These are phyloP conservation scores for Cerioporus squamosus DNA, from an alignment of 1,284 basidiomycete genomes.

Conservation along the genomic window DNA sequence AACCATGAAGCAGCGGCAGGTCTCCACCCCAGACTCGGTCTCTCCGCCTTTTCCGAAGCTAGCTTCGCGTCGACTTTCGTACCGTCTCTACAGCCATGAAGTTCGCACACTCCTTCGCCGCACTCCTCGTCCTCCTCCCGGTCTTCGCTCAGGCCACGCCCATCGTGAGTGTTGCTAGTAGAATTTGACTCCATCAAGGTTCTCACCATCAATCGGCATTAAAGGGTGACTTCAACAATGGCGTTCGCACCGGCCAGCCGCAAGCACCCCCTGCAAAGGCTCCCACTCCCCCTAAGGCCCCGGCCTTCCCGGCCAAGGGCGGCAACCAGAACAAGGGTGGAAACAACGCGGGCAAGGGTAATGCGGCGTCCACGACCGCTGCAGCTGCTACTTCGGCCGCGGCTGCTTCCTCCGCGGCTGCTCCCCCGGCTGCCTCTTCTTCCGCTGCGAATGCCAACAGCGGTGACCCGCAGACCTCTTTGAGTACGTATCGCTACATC, in stretches of 20 bases:
- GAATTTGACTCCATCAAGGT: not conserved
- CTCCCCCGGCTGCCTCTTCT: constrained; percentile 22
- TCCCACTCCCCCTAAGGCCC: constrained; percentile 1
- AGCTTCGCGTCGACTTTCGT: constrained; percentile 31
- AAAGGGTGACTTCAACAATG: constrained; percentile 1
- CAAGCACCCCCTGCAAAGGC: not conserved
- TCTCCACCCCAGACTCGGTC: constrained; percentile 43
- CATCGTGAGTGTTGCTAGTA: constrained; percentile 27
- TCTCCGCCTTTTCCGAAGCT: constrained; percentile 42
- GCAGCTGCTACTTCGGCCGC: too few relatives aligned
- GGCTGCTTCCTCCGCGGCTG: constrained; percentile 12
- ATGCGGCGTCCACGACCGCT: constrained; percentile 10
- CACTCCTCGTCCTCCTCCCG: constrained; percentile 48
- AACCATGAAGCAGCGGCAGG: constrained; percentile 20
- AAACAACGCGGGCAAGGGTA: constrained; percentile 10
- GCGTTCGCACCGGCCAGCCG: not conserved
- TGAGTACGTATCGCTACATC: constrained; percentile 38
- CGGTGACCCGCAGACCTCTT: constrained; percentile 29
- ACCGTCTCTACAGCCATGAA: constrained; percentile 48
- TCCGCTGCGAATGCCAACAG: constrained; percentile 6
- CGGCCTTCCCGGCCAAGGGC: not conserved
- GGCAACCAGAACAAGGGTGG: too few relatives aligned
- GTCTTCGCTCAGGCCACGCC: constrained; percentile 47
- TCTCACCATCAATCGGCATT: not conserved
- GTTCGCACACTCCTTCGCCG: constrained; percentile 47